These are phyloP conservation scores for Candida golubevii DNA, from an alignment of 805 yeast genomes.

Conservation along the genomic window DNA sequence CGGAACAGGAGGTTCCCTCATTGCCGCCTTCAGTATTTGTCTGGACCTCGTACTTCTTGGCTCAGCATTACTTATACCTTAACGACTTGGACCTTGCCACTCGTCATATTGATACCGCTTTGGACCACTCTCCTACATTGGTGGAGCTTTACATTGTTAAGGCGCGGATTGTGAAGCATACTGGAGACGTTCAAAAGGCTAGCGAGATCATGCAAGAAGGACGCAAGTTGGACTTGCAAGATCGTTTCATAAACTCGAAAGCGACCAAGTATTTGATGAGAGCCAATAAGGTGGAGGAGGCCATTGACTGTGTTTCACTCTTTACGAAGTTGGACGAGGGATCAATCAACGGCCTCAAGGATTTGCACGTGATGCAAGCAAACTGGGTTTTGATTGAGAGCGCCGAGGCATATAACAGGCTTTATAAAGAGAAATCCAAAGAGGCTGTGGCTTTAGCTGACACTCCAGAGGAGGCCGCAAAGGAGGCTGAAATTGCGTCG, in stretches of 20 bases:
- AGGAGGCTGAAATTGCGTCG: constrained; percentile 35
- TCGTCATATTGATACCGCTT: constrained; percentile 55
- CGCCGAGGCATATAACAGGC: constrained; percentile 75
- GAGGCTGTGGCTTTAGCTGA: constrained; percentile 16
- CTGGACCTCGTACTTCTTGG: constrained; percentile 75
- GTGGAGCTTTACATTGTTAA: constrained; percentile 79
- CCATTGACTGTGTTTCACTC: constrained; percentile 65
- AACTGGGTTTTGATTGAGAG: constrained; percentile 82
- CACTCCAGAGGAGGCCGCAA: constrained; percentile 27
- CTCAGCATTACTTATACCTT: constrained; percentile 67
- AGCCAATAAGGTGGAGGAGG: constrained; percentile 69
- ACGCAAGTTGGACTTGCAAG: constrained; percentile 76
- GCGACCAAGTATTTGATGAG: constrained; percentile 79
- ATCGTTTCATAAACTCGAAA: constrained; percentile 85
- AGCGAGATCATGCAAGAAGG: constrained; percentile 65
- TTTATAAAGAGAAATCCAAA: constrained; percentile 34
- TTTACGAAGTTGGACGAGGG: constrained; percentile 79
- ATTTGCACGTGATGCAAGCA: constrained; percentile 86
- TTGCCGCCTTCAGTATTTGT: constrained; percentile 41
- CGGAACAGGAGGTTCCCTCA: constrained; percentile 25
- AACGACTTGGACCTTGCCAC: constrained; percentile 53
- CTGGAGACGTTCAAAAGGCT: constrained; percentile 60
- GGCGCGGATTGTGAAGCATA: constrained; percentile 74
- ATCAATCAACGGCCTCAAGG: constrained; percentile 79
- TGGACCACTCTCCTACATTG: constrained; percentile 73